Conservation (phyloP, 441 rosid species). For the Bocquillonia castaneifolia region DNA sequence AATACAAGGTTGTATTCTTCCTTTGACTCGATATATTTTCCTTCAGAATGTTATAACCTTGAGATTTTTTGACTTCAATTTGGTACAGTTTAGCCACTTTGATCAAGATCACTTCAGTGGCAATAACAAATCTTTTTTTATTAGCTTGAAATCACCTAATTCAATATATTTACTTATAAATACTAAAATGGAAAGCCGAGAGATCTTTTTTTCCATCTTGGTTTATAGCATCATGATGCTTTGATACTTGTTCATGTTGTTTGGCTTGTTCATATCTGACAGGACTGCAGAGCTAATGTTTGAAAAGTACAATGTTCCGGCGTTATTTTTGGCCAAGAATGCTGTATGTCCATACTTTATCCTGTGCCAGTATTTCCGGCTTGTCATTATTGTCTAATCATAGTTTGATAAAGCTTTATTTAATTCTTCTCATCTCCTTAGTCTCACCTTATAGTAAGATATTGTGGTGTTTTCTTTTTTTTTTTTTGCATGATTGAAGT, state of each 20-base stretch:
- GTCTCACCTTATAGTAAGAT: constrained; percentile 7
- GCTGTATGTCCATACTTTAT: constrained; percentile 55
- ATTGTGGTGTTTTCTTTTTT: too few species aligned
- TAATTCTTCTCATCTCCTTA: constrained; percentile 6
- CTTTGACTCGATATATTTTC: not conserved
- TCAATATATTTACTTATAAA: not conserved
- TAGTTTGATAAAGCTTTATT: not conserved
- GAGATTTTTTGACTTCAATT: not conserved
- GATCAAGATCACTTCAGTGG: not conserved
- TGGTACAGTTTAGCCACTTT: not conserved
- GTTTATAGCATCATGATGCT: not conserved
- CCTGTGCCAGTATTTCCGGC: not conserved
- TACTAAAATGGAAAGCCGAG: not conserved
- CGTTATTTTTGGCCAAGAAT: constrained; percentile 91
- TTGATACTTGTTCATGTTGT: constrained; percentile 7
- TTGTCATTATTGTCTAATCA: not conserved
- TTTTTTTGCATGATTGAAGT: constrained; percentile 18
- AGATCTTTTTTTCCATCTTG: not conserved
- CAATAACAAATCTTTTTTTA: not conserved
- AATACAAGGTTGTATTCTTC: not conserved
- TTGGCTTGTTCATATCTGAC: constrained; percentile 37
- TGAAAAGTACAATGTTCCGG: constrained; percentile 93
- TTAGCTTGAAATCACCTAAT: not conserved
- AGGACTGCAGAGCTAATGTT: constrained; percentile 97
- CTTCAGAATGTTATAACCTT: too few species aligned